phyloP scores from a whole-genome alignment of 164 flowering plant species.

The Nymphaea thermarum region DNA sequence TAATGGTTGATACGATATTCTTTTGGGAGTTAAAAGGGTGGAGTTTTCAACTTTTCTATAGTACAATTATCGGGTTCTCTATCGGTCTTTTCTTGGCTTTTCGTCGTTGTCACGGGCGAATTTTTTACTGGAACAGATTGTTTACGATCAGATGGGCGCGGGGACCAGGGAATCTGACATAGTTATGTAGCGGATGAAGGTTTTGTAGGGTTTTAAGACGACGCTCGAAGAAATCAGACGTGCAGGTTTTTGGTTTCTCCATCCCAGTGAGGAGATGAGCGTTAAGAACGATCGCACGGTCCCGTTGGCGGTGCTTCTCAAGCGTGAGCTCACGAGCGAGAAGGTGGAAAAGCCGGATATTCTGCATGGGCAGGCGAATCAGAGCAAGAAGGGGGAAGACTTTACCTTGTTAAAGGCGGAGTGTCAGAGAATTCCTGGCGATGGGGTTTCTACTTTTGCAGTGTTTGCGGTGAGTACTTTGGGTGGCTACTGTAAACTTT shows the following conservation, averaged over 20 bases:
- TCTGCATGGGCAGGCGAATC: slow-evolving; percentile 67
- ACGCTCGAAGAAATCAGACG: neutral
- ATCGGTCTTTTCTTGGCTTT: neutral
- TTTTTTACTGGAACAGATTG: neutral
- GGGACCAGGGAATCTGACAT: neutral
- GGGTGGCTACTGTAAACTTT: neutral
- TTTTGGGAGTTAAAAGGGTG: too few species aligned
- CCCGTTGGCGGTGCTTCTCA: slow-evolving; percentile 74
- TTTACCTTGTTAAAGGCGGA: slow-evolving; percentile 71
- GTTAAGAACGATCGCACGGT: slow-evolving; percentile 63
- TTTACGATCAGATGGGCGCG: neutral
- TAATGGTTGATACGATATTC: neutral
- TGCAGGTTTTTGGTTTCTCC: neutral
- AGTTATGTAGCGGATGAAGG: neutral
- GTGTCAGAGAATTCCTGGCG: slow-evolving; percentile 65
- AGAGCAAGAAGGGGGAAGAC: slow-evolving; percentile 98
- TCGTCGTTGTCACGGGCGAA: neutral
- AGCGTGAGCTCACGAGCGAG: slow-evolving; percentile 71
- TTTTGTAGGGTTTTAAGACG: neutral
- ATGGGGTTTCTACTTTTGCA: slow-evolving; percentile 72
- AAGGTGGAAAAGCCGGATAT: slow-evolving; percentile 81
- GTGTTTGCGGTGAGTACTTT: slow-evolving; percentile 60
- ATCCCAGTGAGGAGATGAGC: slow-evolving; percentile 23
- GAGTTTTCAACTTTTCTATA: too few species aligned
- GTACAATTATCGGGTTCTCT: too few species aligned